Percentiles rank a stretch among this genome's conserved stretches.
These are phyloP conservation scores for Kitagawia praeruptora DNA, from an alignment of 129 eudicot genomes.

Conservation along the genomic window DNA sequence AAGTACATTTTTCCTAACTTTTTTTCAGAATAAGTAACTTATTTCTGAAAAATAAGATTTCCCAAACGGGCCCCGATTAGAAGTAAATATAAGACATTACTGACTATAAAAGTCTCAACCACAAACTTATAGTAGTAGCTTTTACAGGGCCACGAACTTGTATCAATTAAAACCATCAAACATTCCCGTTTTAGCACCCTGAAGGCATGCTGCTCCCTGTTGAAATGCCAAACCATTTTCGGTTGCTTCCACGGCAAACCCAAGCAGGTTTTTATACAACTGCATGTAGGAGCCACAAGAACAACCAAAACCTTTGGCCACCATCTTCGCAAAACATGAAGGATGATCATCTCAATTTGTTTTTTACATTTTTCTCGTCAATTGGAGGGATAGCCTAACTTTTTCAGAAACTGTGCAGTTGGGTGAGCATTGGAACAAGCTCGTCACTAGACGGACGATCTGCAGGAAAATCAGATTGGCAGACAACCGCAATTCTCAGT, in stretches of 20 bases:
- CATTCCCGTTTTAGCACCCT: not conserved
- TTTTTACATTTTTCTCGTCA: not conserved
- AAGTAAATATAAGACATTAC: not conserved
- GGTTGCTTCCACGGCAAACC: conserved; percentile 45
- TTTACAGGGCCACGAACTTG: not conserved
- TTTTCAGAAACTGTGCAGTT: conserved; percentile 69
- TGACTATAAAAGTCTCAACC: not conserved
- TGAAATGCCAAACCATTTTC: conserved; percentile 15
- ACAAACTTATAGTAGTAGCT: not conserved
- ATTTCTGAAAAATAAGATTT: too few species aligned
- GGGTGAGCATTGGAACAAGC: conserved; percentile 93
- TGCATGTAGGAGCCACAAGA: conserved; percentile 22
- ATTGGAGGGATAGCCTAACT: not conserved
- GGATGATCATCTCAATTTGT: not conserved
- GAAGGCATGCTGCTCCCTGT: not conserved
- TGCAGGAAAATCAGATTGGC: conserved; percentile 68
- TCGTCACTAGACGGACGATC: conserved; percentile 88
- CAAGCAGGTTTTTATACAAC: not conserved
- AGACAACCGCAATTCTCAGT: conserved; percentile 69
- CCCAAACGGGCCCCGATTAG: too few species aligned
- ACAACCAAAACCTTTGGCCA: conserved; percentile 27
- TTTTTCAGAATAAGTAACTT: too few species aligned
- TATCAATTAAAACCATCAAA: not conserved
- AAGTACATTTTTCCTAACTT: too few species aligned
- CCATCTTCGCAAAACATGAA: not conserved